Base-by-base conservation (phyloP, 1,139 yeast genomes). In the Barnettozyma hawaiiensis region DNA sequence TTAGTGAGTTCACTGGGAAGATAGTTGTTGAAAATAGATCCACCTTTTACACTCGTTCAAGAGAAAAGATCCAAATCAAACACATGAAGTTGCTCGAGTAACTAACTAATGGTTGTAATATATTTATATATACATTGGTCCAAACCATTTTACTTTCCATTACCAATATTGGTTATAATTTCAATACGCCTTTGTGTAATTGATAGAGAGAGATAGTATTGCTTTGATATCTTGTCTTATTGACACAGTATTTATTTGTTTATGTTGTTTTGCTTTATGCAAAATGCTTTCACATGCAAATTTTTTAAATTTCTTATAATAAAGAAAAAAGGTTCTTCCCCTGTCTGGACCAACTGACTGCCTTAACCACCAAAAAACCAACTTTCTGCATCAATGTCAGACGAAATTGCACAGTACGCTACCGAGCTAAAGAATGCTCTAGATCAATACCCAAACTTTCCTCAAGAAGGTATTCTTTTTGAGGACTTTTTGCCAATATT, bases 401-500 rank as follows among this genome's bases (percentile, higher is more conserved):
- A 42, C 14, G 52, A 53, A 40, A 55, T 64, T 36, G 63, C 64
- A 46, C 63, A 65, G 29, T 61, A 77, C 46, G 82, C 87, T 36
- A 62, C 59, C 31, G 89, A 82, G 55, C 70, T 84, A 54, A 81
- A 75, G 59, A 71, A 74, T 16, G 77, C 83, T 52, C 69, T 84
- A 47, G 81, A 74, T 55, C 95, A 86, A 64, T 90, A 84, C 72
- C 95, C 90, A 51, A 87, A 92, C 69, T 92, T 92, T 71, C 98
- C 98, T 35, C 63, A 77, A 48, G 84, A 85, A 68, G 98, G 98
- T n/a, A 78, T 92, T 51, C 69, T 92, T 39, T 92, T 92, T 59
- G 97, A 92, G 68, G 98, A 92, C 65, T 90, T 92, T 64, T 73
- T 90, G 63, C 98, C 98, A 44, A 84, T 92, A 54, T 92, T 92